Evolutionary conservation across 257 asterid genomes (phyloP), one percentile per base, ranked within the genome.

Genomic region (Solanum sejunctum): DNA sequence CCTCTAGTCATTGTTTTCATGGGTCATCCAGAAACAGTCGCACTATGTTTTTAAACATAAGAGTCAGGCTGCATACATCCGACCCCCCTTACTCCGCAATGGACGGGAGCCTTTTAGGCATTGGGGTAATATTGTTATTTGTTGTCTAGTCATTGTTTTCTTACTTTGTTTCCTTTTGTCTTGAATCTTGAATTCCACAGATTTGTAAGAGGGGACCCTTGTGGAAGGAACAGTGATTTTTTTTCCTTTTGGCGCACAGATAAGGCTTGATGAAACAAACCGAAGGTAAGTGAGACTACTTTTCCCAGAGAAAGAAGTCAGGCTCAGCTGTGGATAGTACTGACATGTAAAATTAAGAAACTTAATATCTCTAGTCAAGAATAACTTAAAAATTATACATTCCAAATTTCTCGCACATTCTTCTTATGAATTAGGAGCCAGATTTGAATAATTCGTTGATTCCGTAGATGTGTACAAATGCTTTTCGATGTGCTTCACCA

Each of bases 231-330:
- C 98, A 4, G 97, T 97, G 77, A 87, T 97, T 77, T 91, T 84
- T 63, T 91, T 84, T 63, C 96, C 97, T n/a, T 95, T 91, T 72
- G 99, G 99, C 69, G 98, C 98, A 28, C 98, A 95, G 87, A 94
- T 97, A 82, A 86, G 93, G 95, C 92, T 95, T 81, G 98, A 98
- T 17, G 96, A 95, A 83, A 92, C 91, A 67, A 97, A 95, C 41
- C 90, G 99, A 88, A 93, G 99, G 98, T 97, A 84, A 89, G 86
- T 73, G 69, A n/a, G 60, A 49, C 4, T 60, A 45, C 2, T 0
- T 26, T 77, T 2, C 2, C 63, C 63, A 77, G 0, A 2, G 63
- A 1, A 23, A 1, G 1, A 51, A 49, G 41, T 52, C 1, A 0
- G 6, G 10, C 23, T 77, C n/a, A 77, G 26, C 23, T 77, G 8